Evolutionary conservation across 2,329 filamentous ascomycete species (phyloP).

Genomic region (Ceratocystis cubensis): DNA sequence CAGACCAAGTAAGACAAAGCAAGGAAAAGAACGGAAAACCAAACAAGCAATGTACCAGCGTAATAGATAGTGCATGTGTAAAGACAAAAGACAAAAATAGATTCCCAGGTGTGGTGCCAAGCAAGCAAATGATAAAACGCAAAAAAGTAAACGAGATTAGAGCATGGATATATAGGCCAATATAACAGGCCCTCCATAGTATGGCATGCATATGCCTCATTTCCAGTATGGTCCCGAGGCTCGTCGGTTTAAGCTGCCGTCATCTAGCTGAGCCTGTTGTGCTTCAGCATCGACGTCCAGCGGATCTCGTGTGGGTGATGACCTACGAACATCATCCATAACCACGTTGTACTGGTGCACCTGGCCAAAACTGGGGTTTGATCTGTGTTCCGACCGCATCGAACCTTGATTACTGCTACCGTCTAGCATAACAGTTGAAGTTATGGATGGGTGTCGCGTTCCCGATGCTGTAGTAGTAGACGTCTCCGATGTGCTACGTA

Average conservation of each 20-base stretch:
- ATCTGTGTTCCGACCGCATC: constrained; percentile 31
- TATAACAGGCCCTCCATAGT: neutral
- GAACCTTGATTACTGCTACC: constrained; percentile 34
- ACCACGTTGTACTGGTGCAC: constrained; percentile 45
- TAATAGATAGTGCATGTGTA: neutral
- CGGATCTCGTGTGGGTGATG: constrained; percentile 4
- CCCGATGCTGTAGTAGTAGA: constrained; percentile 32
- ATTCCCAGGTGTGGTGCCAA: neutral
- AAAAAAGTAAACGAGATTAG: neutral
- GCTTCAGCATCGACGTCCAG: constrained; percentile 14
- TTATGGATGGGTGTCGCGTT: constrained; percentile 39
- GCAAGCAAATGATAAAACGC: neutral
- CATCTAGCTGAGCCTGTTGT: constrained; percentile 15
- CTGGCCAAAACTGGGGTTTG: constrained; percentile 42
- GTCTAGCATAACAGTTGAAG: constrained; percentile 38
- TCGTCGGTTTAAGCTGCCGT: constrained; percentile 3
- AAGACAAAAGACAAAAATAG: neutral
- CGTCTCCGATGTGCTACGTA: constrained; percentile 32
- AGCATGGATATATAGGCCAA: neutral
- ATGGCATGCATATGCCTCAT: neutral
- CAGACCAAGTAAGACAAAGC: neutral
- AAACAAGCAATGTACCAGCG: neutral
- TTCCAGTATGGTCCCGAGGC: constrained; percentile 7
- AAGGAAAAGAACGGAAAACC: neutral
- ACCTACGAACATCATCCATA: constrained; percentile 14